Conservation (phyloP, 192 early-diverging fungal genomes). For the Piromyces finnis region DNA sequence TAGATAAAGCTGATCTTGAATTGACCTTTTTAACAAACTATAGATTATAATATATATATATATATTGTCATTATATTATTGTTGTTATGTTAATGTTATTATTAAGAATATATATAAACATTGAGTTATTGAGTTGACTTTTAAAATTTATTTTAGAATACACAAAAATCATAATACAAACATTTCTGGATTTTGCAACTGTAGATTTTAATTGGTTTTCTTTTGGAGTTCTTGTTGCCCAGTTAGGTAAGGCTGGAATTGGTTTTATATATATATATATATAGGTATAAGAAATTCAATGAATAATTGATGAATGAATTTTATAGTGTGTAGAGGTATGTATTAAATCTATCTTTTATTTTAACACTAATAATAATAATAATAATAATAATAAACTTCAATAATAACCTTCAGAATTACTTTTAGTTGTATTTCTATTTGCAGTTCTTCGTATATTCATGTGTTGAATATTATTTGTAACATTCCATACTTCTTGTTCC, state of each 20-base stretch:
- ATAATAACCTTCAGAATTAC: background rate
- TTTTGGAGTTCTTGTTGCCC: background rate
- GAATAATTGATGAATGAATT: no score
- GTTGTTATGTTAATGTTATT: no score
- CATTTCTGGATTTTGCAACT: background rate
- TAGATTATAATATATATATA: background rate
- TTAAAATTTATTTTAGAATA: no score
- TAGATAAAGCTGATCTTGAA: background rate
- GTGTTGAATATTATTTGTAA: background rate
- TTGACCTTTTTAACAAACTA: background rate
- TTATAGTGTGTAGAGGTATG: no score
- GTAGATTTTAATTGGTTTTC: background rate
- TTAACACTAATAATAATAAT: background rate
- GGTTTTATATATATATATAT: no score
- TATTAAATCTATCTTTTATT: no score
- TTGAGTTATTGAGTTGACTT: no score
- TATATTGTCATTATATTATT: no score
- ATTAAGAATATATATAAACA: no score
- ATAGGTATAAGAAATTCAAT: no score
- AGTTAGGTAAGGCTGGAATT: background rate
- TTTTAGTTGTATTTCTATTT: background rate
- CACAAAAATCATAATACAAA: background rate
- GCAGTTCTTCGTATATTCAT: background rate
- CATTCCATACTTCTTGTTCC: background rate
- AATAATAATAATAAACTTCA: no score